Evolutionary conservation across 192 early-diverging fungal genomes (phyloP), one percentile per base, ranked within the genome.

Genomic region (Paraglomus occultum): DNA sequence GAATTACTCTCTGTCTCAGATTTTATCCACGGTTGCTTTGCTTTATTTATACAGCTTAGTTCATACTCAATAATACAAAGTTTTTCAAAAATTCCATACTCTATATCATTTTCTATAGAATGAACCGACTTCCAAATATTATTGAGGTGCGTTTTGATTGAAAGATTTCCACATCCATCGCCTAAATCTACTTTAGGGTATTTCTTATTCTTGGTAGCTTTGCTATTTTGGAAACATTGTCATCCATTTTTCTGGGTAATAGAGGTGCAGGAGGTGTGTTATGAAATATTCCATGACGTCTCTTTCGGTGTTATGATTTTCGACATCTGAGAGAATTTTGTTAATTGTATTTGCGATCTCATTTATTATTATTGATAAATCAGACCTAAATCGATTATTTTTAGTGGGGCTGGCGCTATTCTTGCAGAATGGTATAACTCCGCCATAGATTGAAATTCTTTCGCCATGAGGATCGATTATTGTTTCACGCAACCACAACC

Each of bases 171-270:
- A 55, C 53, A 55, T 17, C 53, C 53, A 55, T 55, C 53, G 23
- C 53, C 53, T 55, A 55, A 55, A 55, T 55, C 53, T 55, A 55
- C 53, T 55, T 55, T 55, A 55, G 53, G 53, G n/a, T 55, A 55
- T 55, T 8, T 55, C 18, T 55, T 55, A 55, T 10, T 55, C 53
- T 55, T 55, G 53, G 8, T 55, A 55, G 53, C 53, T 55, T 17
- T 22, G 53, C 53, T 55, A 55, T 55, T 55, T 55, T 55, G 53
- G 53, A 55, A 55, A 55, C 53, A 55, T 55, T 22, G 53, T 55
- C 53, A 55, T 55, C 23, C 23, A 55, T 18, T 17, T 22, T 55
- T 55, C 53, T 55, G 53, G 53, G 18, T 55, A 17, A 18, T 55
- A 22, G 53, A 55, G 18, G n/a, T 55, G 23, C 53, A 55, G 9